phyloP scores from a whole-genome alignment of 2,329 filamentous ascomycete genomes.

The Fusarium drepaniforme region DNA sequence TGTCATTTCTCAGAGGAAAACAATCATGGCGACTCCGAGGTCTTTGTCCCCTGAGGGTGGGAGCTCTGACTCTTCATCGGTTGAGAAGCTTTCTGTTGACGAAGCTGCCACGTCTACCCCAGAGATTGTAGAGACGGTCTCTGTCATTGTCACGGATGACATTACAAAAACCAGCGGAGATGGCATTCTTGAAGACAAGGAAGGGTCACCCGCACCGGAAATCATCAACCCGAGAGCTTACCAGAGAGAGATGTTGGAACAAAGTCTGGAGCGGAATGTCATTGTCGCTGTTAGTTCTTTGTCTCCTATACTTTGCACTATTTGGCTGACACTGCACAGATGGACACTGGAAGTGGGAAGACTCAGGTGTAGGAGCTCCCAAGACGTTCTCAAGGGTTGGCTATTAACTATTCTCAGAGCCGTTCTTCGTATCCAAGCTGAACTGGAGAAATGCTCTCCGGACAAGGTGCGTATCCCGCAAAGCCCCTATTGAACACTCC shows the following conservation, averaged over 20 bases:
- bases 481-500: neutral
- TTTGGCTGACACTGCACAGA: conserved; percentile 58
- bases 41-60: neutral
- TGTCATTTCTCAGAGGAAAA: neutral
- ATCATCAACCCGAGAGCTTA: conserved; percentile 69
- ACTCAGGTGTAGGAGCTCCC: conserved; percentile 74
- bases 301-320: neutral
- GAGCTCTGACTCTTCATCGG: conserved; percentile 14
- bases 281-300: conserved; percentile 72
- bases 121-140: conserved; percentile 32
- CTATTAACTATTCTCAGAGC: conserved; percentile 61
- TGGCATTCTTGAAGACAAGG: neutral
- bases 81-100: conserved; percentile 7
- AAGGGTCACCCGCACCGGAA: conserved; percentile 15
- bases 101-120: conserved; percentile 5
- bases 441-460: conserved; percentile 66
- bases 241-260: conserved; percentile 81
- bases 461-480: conserved; percentile 69
- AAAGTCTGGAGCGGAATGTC: conserved; percentile 75
- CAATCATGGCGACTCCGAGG: conserved; percentile 9
- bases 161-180: neutral
- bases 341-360: conserved; percentile 86
- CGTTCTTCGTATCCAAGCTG: conserved; percentile 73
- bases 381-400: neutral
- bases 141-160: conserved; percentile 7